phyloP scores from a whole-genome alignment of 805 yeast genomes.

The Pichia occidentalis region DNA sequence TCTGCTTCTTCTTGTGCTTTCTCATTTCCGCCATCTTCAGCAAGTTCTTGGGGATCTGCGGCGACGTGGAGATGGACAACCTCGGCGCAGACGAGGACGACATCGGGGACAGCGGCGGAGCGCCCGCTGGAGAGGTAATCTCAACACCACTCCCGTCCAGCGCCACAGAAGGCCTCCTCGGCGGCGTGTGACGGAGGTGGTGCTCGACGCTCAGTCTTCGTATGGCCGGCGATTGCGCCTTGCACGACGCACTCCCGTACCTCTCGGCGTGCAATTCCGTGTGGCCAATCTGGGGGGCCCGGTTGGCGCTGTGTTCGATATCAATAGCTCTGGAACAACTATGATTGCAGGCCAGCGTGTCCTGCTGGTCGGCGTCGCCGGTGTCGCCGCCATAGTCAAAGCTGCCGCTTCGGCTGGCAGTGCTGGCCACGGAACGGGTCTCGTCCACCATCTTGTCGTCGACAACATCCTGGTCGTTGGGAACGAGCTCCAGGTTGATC shows the following conservation, averaged over 20 bases:
- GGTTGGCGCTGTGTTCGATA: no score
- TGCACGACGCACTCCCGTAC: constrained; percentile 4
- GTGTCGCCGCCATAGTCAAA: no score
- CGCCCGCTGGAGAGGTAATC: not conserved
- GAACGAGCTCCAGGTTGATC: constrained; percentile 46
- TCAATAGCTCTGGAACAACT: not conserved
- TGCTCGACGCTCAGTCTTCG: constrained; percentile 5
- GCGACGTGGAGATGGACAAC: constrained; percentile 53
- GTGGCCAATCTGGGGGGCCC: no score
- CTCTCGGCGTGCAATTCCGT: no score
- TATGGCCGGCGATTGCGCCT: constrained; percentile 1
- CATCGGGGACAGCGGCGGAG: no score
- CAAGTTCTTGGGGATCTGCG: constrained; percentile 60
- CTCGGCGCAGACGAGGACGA: no score
- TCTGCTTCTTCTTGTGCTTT: constrained; percentile 32
- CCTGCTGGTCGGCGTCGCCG: no score
- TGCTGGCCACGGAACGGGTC: no score
- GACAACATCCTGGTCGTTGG: constrained; percentile 28
- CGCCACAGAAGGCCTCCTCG: no score
- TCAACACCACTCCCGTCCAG: constrained; percentile 5
- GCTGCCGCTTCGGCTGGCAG: no score
- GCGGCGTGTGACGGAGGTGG: no score
- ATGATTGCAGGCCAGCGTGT: no score
- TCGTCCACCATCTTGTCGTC: constrained; percentile 3
- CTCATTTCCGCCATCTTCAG: constrained; percentile 48